phyloP scores from a whole-genome alignment of 495 filamentous ascomycete species.

The Podospora pseudoanserina region DNA sequence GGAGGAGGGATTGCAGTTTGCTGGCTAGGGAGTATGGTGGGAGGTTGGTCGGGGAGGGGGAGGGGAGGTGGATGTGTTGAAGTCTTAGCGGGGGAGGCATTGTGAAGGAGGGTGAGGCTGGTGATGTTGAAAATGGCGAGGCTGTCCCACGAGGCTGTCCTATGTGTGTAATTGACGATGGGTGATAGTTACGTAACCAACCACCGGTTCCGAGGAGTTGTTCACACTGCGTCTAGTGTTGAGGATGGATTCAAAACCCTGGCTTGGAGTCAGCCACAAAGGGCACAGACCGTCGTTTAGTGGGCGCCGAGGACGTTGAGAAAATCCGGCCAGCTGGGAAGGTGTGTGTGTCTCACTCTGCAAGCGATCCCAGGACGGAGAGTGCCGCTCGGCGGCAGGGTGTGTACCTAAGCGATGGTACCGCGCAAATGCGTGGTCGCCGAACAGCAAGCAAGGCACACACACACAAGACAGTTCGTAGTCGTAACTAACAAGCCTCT shows the following conservation, averaged over 20 bases:
- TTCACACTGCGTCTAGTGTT: background rate
- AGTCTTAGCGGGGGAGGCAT: slow-evolving; percentile 39
- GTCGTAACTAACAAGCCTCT: background rate
- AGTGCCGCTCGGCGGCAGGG: background rate
- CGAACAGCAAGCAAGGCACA: background rate
- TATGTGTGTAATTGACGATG: background rate
- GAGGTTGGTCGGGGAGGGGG: slow-evolving; percentile 28
- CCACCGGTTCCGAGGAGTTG: background rate
- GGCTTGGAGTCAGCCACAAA: background rate
- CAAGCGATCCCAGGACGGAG: background rate
- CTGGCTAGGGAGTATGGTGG: slow-evolving; percentile 41
- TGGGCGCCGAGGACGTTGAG: background rate
- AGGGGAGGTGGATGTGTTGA: slow-evolving; percentile 68
- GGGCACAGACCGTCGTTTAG: background rate
- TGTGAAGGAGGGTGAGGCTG: background rate
- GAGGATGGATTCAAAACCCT: background rate
- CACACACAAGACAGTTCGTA: background rate
- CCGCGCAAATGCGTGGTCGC: background rate
- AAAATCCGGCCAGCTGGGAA: background rate
- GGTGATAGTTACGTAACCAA: background rate
- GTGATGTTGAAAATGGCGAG: background rate
- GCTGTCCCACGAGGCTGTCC: background rate
- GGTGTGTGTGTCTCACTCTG: background rate
- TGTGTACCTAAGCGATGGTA: background rate
- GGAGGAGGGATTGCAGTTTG: slow-evolving; percentile 40